A percentile compares a stretch with the other conserved stretches of the same genome.
phyloP scores from a whole-genome alignment of 768 basidiomycete genomes.

The Flagelloscypha sp. region DNA sequence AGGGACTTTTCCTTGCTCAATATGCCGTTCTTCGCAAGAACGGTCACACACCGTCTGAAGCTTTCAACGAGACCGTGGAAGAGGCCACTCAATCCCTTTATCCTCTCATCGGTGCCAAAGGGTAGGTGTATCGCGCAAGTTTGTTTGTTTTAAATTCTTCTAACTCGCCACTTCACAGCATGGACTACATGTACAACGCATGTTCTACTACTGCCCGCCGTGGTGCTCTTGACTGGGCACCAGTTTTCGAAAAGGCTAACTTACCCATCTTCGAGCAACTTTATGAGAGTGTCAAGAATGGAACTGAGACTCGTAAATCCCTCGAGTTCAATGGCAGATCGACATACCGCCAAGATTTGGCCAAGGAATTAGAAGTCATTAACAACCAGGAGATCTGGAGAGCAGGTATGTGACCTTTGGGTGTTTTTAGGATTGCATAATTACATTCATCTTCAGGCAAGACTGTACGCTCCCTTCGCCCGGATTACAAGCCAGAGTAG shows the following conservation, averaged over 20 bases:
- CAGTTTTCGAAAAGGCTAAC: conserved; percentile 92
- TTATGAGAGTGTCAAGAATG: conserved; percentile 90
- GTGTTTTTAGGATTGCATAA: conserved; percentile 1
- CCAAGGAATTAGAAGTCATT: conserved; percentile 88
- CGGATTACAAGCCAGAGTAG: conserved; percentile 70
- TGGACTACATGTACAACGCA: conserved; percentile 99
- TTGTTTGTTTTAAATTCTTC: conserved; percentile 1
- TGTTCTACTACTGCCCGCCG: conserved; percentile 99
- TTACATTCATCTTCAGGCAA: conserved; percentile 48
- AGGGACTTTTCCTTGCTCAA: conserved; percentile 98
- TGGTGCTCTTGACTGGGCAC: conserved; percentile 98
- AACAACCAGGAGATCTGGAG: conserved; percentile 99
- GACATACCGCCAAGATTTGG: conserved; percentile 90
- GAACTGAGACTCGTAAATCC: conserved; percentile 94
- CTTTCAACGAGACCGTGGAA: conserved; percentile 99
- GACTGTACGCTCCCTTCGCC: conserved; percentile 82
- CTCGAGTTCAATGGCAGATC: conserved; percentile 91
- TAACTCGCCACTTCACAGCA: conserved; percentile 35
- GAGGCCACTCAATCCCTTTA: conserved; percentile 99
- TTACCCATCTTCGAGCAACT: conserved; percentile 89
- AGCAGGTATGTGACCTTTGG: conserved; percentile 51
- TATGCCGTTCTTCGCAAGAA: conserved; percentile 96
- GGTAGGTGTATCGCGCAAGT: conserved; percentile 36
- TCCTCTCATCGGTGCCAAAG: conserved; percentile 92
- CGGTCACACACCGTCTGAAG: conserved; percentile 95